Percentiles rank a stretch among this genome's conserved stretches.
phyloP scores from a whole-genome alignment of 2,329 filamentous ascomycete genomes.

The Sclerotinia borealis region DNA sequence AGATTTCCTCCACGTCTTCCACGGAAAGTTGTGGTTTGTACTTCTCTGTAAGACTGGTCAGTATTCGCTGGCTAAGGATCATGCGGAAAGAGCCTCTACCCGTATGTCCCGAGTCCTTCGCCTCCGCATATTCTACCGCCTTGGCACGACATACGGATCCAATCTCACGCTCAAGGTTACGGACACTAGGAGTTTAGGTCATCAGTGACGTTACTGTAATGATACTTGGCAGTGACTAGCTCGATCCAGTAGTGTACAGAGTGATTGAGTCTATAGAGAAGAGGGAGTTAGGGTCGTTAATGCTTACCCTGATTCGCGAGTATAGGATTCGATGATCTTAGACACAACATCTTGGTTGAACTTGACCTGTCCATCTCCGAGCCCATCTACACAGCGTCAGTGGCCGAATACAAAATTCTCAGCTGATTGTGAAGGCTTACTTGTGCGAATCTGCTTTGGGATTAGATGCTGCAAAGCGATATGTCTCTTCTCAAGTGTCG shows the following conservation, averaged over 20 bases:
- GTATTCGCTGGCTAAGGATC: not conserved
- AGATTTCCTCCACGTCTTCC: conserved; percentile 79
- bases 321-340: conserved; percentile 95
- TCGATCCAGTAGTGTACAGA: not conserved
- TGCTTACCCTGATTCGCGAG: conserved; percentile 62
- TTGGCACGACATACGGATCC: conserved; percentile 91
- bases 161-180: conserved; percentile 92
- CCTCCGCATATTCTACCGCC: conserved; percentile 90
- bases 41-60: conserved; percentile 36
- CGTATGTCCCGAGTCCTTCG: conserved; percentile 62
- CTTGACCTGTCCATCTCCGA: conserved; percentile 66
- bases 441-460: conserved; percentile 88
- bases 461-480: conserved; percentile 92
- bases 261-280: not conserved
- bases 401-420: conserved; percentile 8
- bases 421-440: conserved; percentile 21
- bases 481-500: conserved; percentile 91
- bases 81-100: conserved; percentile 16
- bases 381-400: conserved; percentile 50
- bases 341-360: conserved; percentile 81
- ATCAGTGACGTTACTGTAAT: conserved; percentile 6
- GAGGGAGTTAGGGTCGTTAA: not conserved
- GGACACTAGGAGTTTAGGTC: conserved; percentile 54
- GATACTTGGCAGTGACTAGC: not conserved
- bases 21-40: conserved; percentile 72